Conservation (phyloP, 1,139 yeast species). For the Candida sanyaensis region DNA sequence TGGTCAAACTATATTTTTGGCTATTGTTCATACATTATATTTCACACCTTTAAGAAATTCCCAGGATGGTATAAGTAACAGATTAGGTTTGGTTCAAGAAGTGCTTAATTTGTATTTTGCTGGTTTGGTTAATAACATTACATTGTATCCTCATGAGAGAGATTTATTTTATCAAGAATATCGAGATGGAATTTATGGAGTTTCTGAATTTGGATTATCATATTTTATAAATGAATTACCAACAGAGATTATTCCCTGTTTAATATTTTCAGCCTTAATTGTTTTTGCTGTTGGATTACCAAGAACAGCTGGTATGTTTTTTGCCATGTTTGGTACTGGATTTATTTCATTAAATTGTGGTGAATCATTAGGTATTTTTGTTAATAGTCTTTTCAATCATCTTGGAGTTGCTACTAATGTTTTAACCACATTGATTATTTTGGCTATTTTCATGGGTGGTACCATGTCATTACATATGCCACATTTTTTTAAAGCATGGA, state of each 20-base stretch:
- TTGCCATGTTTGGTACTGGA: constrained; percentile 59
- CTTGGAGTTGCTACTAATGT: constrained; percentile 80
- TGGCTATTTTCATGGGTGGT: constrained; percentile 87
- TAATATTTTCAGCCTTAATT: constrained; percentile 59
- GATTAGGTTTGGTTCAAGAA: constrained; percentile 78
- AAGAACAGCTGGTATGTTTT: constrained; percentile 66
- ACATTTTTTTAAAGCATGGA: constrained; percentile 63
- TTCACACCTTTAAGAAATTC: constrained; percentile 68
- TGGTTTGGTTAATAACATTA: constrained; percentile 76
- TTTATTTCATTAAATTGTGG: constrained; percentile 69
- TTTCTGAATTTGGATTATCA: constrained; percentile 62
- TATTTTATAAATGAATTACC: constrained; percentile 76
- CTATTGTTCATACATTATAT: constrained; percentile 64
- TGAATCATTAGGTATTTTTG: constrained; percentile 78
- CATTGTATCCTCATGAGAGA: constrained; percentile 74
- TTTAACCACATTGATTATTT: constrained; percentile 59
- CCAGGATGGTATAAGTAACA: constrained; percentile 59
- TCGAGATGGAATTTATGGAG: constrained; percentile 71
- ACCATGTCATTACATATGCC: constrained; percentile 79
- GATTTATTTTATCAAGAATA: constrained; percentile 78
- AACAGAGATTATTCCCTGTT: constrained; percentile 61
- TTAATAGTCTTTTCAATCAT: constrained; percentile 73
- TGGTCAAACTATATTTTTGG: constrained; percentile 68
- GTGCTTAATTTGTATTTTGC: constrained; percentile 71
- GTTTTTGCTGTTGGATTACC: constrained; percentile 77